A percentile compares a stretch with the other conserved stretches of the same genome.
phyloP scores from a whole-genome alignment of 2,329 filamentous ascomycete genomes.

The Fusarium dlaminii region DNA sequence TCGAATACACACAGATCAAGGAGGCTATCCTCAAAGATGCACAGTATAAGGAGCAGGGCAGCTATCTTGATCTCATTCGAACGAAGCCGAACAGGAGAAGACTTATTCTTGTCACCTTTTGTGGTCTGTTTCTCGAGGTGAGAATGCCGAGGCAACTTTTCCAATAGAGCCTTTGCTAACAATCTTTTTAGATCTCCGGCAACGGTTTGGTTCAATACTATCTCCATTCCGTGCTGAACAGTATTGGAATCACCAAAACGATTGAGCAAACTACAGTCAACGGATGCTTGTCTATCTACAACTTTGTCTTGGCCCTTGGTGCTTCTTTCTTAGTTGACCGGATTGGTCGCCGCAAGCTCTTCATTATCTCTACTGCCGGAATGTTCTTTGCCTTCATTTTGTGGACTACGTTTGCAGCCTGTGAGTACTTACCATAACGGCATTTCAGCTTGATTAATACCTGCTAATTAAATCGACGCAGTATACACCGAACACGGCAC shows the following conservation, averaged over 20 bases:
- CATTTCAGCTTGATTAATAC: neutral
- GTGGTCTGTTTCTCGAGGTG: neutral
- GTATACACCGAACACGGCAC: neutral
- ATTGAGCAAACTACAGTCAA: conserved; percentile 45
- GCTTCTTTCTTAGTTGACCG: conserved; percentile 42
- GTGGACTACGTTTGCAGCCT: conserved; percentile 35
- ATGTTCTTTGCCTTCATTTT: conserved; percentile 32
- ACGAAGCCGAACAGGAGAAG: neutral
- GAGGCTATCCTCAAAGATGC: neutral
- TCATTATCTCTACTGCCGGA: conserved; percentile 10
- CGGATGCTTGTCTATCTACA: conserved; percentile 45
- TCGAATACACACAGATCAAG: neutral
- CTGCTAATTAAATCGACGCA: neutral
- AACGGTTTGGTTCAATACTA: conserved; percentile 41
- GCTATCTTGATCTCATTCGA: neutral
- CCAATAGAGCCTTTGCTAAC: neutral
- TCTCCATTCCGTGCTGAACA: conserved; percentile 49
- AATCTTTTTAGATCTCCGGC: neutral
- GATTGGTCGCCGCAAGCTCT: conserved; percentile 13
- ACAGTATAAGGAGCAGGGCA: neutral
- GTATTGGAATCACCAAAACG: conserved; percentile 50
- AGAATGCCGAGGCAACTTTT: fast-evolving
- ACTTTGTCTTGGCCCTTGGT: conserved; percentile 47
- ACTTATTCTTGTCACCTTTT: neutral
- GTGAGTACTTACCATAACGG: neutral